Percentiles rank a stretch among this genome's conserved stretches.
Conservation (phyloP, 1,284 basidiomycete genomes). For the Cutaneotrichosporon cutaneum region DNA sequence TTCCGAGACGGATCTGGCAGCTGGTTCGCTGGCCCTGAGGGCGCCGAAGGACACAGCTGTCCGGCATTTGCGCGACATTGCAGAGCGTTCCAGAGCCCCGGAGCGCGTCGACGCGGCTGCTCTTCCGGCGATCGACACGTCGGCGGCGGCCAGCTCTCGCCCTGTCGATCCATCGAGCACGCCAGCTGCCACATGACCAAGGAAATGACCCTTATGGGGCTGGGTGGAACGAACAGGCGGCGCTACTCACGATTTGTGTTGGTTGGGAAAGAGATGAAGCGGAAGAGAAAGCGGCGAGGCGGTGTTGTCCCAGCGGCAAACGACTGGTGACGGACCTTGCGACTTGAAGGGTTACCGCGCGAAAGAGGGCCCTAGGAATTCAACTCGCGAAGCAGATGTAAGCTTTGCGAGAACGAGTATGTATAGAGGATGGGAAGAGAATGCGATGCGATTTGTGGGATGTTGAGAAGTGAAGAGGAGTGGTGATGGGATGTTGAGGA, state of each 20-base stretch:
- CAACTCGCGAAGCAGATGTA: background rate
- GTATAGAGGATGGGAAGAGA: background rate
- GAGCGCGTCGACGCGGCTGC: background rate
- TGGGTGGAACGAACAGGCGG: background rate
- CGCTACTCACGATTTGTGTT: background rate
- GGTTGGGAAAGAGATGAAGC: background rate
- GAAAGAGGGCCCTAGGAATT: background rate
- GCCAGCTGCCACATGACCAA: background rate
- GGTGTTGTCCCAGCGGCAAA: background rate
- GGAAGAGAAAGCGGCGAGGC: background rate
- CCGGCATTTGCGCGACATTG: background rate
- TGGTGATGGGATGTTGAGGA: background rate
- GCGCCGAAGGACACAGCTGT: background rate
- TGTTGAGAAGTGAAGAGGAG: background rate
- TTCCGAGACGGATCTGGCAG: background rate
- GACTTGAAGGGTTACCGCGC: constrained; percentile 1
- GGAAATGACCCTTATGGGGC: background rate
- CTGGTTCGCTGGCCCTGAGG: background rate
- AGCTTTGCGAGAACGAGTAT: background rate
- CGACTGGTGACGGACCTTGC: constrained; percentile 3
- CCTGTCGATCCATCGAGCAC: background rate
- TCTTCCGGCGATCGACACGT: background rate
- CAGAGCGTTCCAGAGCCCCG: background rate
- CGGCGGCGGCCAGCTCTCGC: background rate
- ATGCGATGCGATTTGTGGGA: background rate